phyloP scores from a whole-genome alignment of 192 early-diverging fungal species.

The Glomus cerebriforme region DNA sequence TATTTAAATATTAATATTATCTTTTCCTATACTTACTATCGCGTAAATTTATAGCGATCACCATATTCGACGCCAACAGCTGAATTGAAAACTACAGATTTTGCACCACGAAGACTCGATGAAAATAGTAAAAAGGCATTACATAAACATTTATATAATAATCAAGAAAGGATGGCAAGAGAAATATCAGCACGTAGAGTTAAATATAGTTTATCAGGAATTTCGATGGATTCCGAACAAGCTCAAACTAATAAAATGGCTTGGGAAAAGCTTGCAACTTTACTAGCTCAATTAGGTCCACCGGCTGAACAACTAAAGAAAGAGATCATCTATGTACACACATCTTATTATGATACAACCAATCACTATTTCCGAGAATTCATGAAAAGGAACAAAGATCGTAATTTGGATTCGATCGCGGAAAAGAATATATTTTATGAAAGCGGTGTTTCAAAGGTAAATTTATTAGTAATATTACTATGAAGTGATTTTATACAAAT shows the following conservation, averaged over 20 bases:
- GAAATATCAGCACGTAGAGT: conserved; percentile 53
- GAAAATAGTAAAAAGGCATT: conserved; percentile 38
- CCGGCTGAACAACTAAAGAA: conserved; percentile 65
- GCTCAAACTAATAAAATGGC: conserved; percentile 58
- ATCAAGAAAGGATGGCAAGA: conserved; percentile 68
- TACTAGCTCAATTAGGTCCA: conserved; percentile 84
- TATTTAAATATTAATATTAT: background rate
- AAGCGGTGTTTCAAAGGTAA: conserved; percentile 71
- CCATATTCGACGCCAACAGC: conserved; percentile 9
- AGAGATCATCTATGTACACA: conserved; percentile 39
- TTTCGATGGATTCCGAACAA: conserved; percentile 16
- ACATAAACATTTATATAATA: conserved; percentile 70
- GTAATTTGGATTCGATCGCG: conserved; percentile 63
- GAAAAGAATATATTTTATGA: conserved; percentile 82
- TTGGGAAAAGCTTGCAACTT: conserved; percentile 79
- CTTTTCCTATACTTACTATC: background rate
- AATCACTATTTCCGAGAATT: conserved; percentile 63
- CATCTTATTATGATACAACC: conserved; percentile 45
- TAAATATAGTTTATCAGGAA: conserved; percentile 33
- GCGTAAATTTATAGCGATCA: background rate
- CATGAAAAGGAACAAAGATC: conserved; percentile 67
- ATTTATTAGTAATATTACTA: background rate
- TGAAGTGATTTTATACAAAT: background rate
- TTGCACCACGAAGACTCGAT: conserved; percentile 37
- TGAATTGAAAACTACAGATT: background rate